Percentiles rank a stretch among this genome's conserved stretches.
phyloP scores from a whole-genome alignment of 1,284 basidiomycete species.

The Vanrija pseudolonga region DNA sequence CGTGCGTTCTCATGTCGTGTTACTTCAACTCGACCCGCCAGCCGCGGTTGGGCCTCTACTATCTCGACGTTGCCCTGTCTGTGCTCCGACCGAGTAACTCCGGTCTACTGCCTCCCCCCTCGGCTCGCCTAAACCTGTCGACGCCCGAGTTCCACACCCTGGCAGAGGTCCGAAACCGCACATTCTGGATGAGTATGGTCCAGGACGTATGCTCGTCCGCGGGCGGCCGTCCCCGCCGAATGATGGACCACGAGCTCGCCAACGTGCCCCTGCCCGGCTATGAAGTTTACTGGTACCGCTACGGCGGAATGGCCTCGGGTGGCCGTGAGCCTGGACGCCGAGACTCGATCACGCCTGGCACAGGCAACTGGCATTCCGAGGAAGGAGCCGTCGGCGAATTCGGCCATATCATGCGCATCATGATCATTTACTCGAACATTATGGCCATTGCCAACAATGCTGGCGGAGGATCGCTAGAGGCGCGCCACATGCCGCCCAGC shows the following conservation, averaged over 20 bases:
- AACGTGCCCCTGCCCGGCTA: constrained; percentile 39
- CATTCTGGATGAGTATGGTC: constrained; percentile 47
- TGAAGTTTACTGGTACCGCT: constrained; percentile 41
- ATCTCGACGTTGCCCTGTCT: constrained; percentile 44
- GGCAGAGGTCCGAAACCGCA: constrained; percentile 40
- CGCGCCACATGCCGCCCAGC: constrained; percentile 11
- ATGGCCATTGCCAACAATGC: constrained; percentile 35
- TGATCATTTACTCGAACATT: constrained; percentile 37
- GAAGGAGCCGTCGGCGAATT: constrained; percentile 46
- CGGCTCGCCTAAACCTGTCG: constrained; percentile 21
- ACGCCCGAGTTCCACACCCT: constrained; percentile 37
- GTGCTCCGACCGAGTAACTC: constrained; percentile 27
- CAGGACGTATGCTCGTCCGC: constrained; percentile 44
- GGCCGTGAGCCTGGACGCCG: constrained; percentile 30
- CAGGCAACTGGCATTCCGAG: constrained; percentile 37
- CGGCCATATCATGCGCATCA: constrained; percentile 47
- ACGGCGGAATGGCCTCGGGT: constrained; percentile 31
- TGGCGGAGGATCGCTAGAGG: constrained; percentile 14
- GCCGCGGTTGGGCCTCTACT: constrained; percentile 41
- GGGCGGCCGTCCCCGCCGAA: constrained; percentile 33
- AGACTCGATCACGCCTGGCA: constrained; percentile 30
- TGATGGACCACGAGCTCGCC: constrained; percentile 40
- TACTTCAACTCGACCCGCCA: constrained; percentile 48
- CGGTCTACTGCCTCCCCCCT: constrained; percentile 22
- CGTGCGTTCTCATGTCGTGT: constrained; percentile 44